These are phyloP conservation scores for Rossbeevera mucosa DNA, from an alignment of 768 basidiomycete species.

Conservation along the genomic window DNA sequence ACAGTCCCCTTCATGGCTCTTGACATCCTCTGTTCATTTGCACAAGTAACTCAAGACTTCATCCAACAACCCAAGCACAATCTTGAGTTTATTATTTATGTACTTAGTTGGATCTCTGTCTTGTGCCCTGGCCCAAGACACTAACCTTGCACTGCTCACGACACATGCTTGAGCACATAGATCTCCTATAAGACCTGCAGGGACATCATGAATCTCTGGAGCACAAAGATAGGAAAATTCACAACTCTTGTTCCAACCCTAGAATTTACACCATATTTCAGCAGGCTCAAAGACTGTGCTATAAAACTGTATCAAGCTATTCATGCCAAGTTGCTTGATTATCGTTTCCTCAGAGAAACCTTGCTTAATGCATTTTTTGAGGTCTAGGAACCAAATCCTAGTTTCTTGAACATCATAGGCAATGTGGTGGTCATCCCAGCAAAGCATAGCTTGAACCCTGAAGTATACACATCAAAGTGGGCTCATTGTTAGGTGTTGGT, in stretches of 20 bases:
- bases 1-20: too few species aligned
- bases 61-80: too few species aligned
- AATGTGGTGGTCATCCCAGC: not conserved
- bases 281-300: not conserved
- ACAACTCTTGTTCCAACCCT: too few species aligned
- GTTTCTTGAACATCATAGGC: too few species aligned
- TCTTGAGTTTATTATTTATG: too few species aligned
- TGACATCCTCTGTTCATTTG: too few species aligned
- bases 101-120: too few species aligned
- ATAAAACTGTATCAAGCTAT: too few species aligned
- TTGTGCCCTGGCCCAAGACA: not conserved
- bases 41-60: too few species aligned
- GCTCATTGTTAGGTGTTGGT: not conserved
- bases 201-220: not conserved
- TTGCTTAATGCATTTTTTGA: too few species aligned
- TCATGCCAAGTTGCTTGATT: not conserved
- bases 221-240: not conserved
- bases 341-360: not conserved
- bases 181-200: not conserved
- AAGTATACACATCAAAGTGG: not conserved
- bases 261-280: not conserved
- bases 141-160: not conserved
- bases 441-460: not conserved
- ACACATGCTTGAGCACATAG: too few species aligned
- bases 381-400: not conserved